Evolutionary conservation across 2,329 filamentous ascomycete genomes (phyloP).

Genomic region (Cladorrhinum sp.): DNA sequence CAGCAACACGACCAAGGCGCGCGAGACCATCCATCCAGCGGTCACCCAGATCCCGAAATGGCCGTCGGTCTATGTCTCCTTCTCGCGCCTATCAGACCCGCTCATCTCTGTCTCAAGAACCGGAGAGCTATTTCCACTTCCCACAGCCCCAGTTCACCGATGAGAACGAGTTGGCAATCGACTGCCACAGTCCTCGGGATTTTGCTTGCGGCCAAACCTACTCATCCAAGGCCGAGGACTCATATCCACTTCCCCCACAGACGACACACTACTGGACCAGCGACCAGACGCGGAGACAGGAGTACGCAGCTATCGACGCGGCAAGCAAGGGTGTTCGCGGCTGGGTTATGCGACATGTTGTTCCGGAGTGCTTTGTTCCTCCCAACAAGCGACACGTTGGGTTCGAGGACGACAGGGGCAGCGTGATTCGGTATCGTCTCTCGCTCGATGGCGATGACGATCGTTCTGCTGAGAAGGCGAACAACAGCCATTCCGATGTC

Average conservation of each 20-base stretch:
- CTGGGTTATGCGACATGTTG: conserved; percentile 55
- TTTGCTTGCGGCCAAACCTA: conserved; percentile 15
- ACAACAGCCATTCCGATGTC: neutral
- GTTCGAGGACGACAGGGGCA: conserved; percentile 62
- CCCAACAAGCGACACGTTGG: conserved; percentile 46
- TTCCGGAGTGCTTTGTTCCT: conserved; percentile 60
- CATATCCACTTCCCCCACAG: conserved; percentile 48
- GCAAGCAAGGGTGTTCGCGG: conserved; percentile 58
- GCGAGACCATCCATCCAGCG: conserved; percentile 43
- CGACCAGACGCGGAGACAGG: conserved; percentile 58
- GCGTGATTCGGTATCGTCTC: conserved; percentile 60
- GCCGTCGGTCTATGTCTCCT: conserved; percentile 28
- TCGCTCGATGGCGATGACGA: conserved; percentile 49
- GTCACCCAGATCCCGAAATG: conserved; percentile 36
- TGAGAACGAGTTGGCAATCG: conserved; percentile 13
- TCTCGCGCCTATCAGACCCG: conserved; percentile 30
- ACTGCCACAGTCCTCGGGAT: conserved; percentile 11
- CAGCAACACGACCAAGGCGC: conserved; percentile 34
- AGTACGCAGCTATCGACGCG: conserved; percentile 65
- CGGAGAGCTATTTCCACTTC: conserved; percentile 44
- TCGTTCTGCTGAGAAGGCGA: conserved; percentile 24
- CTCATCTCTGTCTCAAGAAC: conserved; percentile 28
- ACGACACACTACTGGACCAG: conserved; percentile 68
- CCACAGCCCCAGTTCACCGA: conserved; percentile 42
- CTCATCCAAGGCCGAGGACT: conserved; percentile 23